Evolutionary conservation across 2,329 filamentous ascomycete species (phyloP).

Genomic region (Orbilia blumenaviensis): DNA sequence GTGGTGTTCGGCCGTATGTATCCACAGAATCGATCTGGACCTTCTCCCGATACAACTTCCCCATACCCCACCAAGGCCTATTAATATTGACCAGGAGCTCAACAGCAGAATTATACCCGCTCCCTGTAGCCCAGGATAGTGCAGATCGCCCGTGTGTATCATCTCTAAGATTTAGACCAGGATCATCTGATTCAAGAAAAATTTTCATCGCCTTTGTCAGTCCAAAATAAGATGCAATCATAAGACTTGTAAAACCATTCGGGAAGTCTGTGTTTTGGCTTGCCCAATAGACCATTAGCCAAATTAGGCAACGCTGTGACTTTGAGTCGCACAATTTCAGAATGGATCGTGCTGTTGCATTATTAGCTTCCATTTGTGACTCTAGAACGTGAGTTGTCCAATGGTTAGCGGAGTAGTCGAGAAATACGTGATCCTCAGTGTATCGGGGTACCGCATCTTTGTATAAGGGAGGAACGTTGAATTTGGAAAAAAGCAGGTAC

Average conservation of each 20-base stretch:
- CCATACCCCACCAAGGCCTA: neutral
- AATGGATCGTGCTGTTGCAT: neutral
- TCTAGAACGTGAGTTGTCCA: conserved; percentile 8
- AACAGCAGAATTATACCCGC: neutral
- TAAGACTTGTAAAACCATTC: neutral
- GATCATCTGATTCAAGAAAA: neutral
- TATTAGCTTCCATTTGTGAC: neutral
- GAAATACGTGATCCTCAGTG: neutral
- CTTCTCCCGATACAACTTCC: neutral
- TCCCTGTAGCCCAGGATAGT: conserved; percentile 21
- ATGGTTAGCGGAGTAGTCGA: conserved; percentile 16
- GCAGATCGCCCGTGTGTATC: neutral
- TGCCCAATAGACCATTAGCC: conserved; percentile 17
- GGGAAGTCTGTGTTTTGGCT: neutral
- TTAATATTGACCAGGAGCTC: neutral
- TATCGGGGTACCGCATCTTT: neutral
- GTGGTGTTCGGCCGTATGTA: conserved; percentile 1
- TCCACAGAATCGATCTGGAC: conserved; percentile 9
- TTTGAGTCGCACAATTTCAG: conserved; percentile 3
- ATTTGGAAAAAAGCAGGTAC: conserved; percentile 7
- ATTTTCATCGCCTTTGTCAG: neutral
- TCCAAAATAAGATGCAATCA: conserved; percentile 17
- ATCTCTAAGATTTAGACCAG: neutral
- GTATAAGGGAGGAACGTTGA: neutral
- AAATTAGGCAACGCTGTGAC: neutral